phyloP scores from a whole-genome alignment of 257 asterid species.

The Scutellaria barbata region DNA sequence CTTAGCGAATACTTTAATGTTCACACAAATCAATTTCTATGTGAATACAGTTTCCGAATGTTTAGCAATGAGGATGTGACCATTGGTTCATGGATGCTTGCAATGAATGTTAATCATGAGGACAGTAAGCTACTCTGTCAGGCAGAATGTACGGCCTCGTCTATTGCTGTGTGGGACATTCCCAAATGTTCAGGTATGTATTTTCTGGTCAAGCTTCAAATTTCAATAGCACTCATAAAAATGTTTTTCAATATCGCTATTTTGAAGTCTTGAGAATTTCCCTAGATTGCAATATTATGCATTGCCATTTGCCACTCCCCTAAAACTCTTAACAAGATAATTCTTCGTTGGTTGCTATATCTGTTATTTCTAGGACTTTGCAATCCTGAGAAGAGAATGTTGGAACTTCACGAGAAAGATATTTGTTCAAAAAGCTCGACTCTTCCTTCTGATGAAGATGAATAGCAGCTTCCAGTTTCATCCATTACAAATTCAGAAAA shows the following conservation, averaged over 20 bases:
- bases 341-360: conserved; percentile 12
- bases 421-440: conserved; percentile 86
- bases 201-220: neutral
- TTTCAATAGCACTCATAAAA: neutral
- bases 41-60: conserved; percentile 82
- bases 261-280: too few relatives aligned
- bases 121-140: conserved; percentile 67
- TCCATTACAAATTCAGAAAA: conserved; percentile 4
- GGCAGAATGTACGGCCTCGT: conserved; percentile 67
- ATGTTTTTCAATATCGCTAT: neutral
- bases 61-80: conserved; percentile 99
- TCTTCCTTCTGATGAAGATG: conserved; percentile 66
- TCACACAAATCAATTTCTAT: conserved; percentile 13
- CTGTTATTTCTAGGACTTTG: conserved; percentile 67
- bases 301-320: too few relatives aligned
- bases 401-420: conserved; percentile 80
- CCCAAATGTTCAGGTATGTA: conserved; percentile 95
- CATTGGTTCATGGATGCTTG: conserved; percentile 99
- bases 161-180: conserved; percentile 98
- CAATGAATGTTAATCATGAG: conserved; percentile 96
- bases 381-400: conserved; percentile 86
- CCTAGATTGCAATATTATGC: too few relatives aligned
- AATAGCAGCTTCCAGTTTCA: conserved; percentile 11
- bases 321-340: conserved; percentile 9
- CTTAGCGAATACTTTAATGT: neutral